phyloP scores from a whole-genome alignment of 2,329 filamentous ascomycete species.

The Pseudopyrenochaeta lycopersici region DNA sequence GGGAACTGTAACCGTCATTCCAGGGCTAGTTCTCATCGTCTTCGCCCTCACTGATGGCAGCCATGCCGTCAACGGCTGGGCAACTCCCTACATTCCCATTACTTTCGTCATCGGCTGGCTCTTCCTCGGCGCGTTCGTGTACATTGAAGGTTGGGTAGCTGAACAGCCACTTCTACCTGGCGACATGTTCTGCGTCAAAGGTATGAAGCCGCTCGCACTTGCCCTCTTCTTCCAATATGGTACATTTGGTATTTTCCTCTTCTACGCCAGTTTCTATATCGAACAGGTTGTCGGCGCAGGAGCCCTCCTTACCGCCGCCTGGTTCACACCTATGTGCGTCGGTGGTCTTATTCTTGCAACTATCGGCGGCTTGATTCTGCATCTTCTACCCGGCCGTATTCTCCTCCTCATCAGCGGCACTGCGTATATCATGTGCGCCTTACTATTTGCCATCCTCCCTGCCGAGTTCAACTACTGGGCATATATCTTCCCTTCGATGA shows the following conservation, averaged over 20 bases:
- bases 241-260: conserved; percentile 48
- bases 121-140: conserved; percentile 68
- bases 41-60: conserved; percentile 79
- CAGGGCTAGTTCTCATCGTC: conserved; percentile 73
- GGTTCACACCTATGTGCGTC: conserved; percentile 49
- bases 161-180: conserved; percentile 73
- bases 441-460: conserved; percentile 48
- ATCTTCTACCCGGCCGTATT: conserved; percentile 45
- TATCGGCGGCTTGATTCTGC: conserved; percentile 44
- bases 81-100: conserved; percentile 75
- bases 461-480: conserved; percentile 48
- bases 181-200: conserved; percentile 74
- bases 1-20: conserved; percentile 45
- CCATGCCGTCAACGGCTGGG: conserved; percentile 74
- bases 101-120: conserved; percentile 71
- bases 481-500: conserved; percentile 54
- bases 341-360: conserved; percentile 47
- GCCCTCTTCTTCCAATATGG: conserved; percentile 57
- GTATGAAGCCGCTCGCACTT: conserved; percentile 62
- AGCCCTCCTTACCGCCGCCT: conserved; percentile 43
- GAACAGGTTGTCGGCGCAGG: conserved; percentile 39
- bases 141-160: conserved; percentile 77
- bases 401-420: conserved; percentile 42
- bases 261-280: conserved; percentile 51
- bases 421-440: conserved; percentile 39